Evolutionary conservation across 768 basidiomycete species (phyloP), one percentile per base, ranked within the genome.

Genomic region (Rhizopogon rudus): DNA sequence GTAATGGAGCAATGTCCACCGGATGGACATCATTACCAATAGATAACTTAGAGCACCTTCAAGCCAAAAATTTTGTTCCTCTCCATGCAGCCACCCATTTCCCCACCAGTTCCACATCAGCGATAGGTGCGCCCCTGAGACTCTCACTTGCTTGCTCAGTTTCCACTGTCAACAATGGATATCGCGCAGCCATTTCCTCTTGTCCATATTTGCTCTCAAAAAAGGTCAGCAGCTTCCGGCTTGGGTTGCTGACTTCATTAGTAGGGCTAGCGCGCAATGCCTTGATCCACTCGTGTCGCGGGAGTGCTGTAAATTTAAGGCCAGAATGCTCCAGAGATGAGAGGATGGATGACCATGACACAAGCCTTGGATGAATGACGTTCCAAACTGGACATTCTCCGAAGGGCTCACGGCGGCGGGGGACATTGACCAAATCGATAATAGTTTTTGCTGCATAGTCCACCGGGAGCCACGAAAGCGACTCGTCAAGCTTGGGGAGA

Each of bases 361-460:
- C 17, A 13, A 48, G 51, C 3, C 31, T 59, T 6, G 50, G 59
- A 6, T 63, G 60, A 31, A 63, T 49, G 40, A 70, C 22, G 12
- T 68, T 57, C 41, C 60, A 67, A 13, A 68, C 65, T 12, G 60
- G 62, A 17, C 62, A 66, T 5, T 51, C 50, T 7, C 41, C 52
- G 8, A 33, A 35, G 7, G 5, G 46, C 14, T n/a, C n/a, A 7
- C 3, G 3, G 16, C 41, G 14, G 17, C 37, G 40, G 37, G 60
- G 53, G 14, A 61, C 49, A 1, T 44, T 51, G 5, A 77, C 67
- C 50, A 83, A 70, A 55, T 83, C 79, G 40, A 70, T 59, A 57
- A 83, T 79, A 16, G 72, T 73, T 35, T 67, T 67, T 7, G 74
- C 81, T 1, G 81, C 81, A 51, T 69, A 72, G 67, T 84, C 74